phyloP scores from a whole-genome alignment of 2,329 filamentous ascomycete species.

The Venturia asperata region DNA sequence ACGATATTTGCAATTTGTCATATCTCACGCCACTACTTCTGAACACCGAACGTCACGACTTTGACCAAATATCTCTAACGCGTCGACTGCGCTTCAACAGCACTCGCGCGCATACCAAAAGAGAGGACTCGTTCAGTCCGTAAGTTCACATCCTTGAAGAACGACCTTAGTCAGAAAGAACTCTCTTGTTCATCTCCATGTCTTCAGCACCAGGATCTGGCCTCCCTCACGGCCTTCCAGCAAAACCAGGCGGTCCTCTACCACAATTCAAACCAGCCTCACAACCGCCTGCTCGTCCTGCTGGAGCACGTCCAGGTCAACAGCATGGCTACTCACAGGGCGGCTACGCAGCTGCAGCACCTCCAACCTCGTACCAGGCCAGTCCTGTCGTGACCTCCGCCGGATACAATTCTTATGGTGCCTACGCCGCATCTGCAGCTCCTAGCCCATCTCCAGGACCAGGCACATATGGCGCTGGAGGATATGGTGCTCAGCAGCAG shows the following conservation, averaged over 20 bases:
- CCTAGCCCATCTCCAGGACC: constrained; percentile 9
- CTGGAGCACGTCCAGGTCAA: background rate
- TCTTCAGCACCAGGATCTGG: constrained; percentile 12
- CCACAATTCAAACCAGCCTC: constrained; percentile 12
- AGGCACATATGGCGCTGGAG: constrained; percentile 3
- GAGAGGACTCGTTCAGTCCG: constrained; percentile 7
- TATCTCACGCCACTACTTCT: background rate
- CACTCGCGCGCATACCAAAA: background rate
- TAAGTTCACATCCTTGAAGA: constrained; percentile 13
- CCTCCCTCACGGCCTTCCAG: constrained; percentile 11
- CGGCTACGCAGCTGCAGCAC: constrained; percentile 4
- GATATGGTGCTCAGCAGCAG: constrained; percentile 14
- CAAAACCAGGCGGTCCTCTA: constrained; percentile 13
- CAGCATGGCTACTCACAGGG: constrained; percentile 4
- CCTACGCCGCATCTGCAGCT: constrained; percentile 11
- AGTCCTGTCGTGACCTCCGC: constrained; percentile 24
- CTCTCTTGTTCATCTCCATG: constrained; percentile 6
- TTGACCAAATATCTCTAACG: background rate
- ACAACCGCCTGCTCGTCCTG: background rate
- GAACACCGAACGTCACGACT: background rate
- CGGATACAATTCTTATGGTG: background rate
- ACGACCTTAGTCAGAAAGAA: constrained; percentile 4
- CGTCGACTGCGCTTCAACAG: background rate
- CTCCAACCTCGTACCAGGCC: constrained; percentile 24
- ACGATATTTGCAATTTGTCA: background rate